Evolutionary conservation across 2,329 filamentous ascomycete genomes (phyloP).

Genomic region (Trichoderma sp.): DNA sequence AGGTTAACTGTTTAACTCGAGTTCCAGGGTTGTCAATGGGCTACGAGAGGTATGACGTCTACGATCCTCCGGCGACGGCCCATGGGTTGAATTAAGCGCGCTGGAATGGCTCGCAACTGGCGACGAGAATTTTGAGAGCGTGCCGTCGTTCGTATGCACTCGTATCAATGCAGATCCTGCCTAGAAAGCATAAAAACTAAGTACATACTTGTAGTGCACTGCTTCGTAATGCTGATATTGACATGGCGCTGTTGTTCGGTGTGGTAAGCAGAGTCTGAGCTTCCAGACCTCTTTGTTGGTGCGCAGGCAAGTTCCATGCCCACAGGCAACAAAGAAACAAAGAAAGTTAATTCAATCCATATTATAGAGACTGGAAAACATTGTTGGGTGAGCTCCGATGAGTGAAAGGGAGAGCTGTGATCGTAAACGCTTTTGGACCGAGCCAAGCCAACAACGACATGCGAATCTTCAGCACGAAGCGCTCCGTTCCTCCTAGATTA

Average conservation of each 20-base stretch:
- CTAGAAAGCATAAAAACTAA: background rate
- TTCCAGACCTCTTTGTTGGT: background rate
- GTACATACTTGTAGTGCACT: too few species aligned
- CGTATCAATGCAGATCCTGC: constrained; percentile 12
- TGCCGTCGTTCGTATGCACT: background rate
- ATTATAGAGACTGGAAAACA: background rate
- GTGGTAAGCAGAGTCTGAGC: background rate
- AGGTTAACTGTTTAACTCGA: background rate
- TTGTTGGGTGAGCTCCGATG: background rate
- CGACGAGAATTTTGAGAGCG: background rate
- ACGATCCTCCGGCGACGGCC: background rate
- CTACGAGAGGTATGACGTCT: constrained; percentile 16
- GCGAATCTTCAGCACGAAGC: background rate
- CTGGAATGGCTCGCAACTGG: constrained; percentile 22
- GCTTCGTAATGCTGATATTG: background rate
- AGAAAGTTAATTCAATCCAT: background rate
- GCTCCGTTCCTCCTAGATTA: constrained; percentile 12
- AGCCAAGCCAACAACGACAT: background rate
- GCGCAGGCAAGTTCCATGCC: background rate
- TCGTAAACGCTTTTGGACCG: background rate
- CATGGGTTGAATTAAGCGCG: background rate
- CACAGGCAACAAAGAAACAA: background rate
- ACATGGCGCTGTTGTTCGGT: background rate
- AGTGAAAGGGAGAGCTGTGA: background rate
- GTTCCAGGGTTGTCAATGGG: background rate